These are phyloP conservation scores for Inga oerstediana DNA, from an alignment of 306 rosid species.

Conservation along the genomic window DNA sequence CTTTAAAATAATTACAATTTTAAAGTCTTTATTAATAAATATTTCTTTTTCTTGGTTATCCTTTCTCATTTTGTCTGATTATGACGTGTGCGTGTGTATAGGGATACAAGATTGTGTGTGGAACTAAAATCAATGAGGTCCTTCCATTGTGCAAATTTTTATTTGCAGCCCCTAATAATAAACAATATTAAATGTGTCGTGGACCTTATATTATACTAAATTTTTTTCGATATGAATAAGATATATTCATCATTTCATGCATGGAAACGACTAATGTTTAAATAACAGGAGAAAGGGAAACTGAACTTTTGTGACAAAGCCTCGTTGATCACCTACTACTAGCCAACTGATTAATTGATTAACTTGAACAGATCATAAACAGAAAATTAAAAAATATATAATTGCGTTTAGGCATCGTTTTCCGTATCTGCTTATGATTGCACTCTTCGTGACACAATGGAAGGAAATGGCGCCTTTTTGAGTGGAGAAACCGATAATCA, in stretches of 20 bases:
- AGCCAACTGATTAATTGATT: not conserved
- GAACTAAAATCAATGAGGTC: not conserved
- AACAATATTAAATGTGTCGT: not conserved
- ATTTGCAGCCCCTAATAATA: not conserved
- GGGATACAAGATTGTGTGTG: not conserved
- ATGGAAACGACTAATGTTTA: not conserved
- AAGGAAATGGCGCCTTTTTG: slow-evolving; percentile 18
- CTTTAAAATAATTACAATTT: too few species aligned
- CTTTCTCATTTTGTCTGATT: too few species aligned
- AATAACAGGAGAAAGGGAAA: not conserved
- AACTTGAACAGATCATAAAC: not conserved
- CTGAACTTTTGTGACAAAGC: not conserved
- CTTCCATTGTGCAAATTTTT: not conserved
- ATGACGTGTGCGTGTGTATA: not conserved
- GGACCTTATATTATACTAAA: not conserved
- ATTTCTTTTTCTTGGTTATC: too few species aligned
- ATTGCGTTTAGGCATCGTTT: not conserved
- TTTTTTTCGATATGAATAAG: not conserved
- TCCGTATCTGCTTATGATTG: not conserved
- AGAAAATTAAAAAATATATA: not conserved
- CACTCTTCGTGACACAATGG: slow-evolving; percentile 12
- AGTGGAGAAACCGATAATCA: slow-evolving; percentile 4
- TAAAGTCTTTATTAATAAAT: too few species aligned
- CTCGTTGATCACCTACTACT: not conserved
- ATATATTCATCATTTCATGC: not conserved